Evolutionary conservation across 1,139 yeast species (phyloP).

Genomic region (Geotrichum carabidarum): DNA sequence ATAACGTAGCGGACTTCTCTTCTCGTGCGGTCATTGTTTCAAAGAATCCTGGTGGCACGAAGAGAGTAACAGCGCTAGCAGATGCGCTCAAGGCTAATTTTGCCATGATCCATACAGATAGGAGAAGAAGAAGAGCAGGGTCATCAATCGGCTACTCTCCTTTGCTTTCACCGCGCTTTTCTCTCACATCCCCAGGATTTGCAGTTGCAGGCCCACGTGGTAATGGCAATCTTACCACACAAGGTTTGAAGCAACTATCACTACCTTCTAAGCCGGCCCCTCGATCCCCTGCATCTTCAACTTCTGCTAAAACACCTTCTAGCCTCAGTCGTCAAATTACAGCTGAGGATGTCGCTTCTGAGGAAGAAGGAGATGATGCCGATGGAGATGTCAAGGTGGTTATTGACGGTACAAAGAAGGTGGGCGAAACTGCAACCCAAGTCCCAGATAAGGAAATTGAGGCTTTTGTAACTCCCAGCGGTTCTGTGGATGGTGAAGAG

Average conservation of each 20-base stretch:
- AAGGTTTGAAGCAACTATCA: neutral
- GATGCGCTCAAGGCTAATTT: slow-evolving; percentile 91
- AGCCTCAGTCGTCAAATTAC: slow-evolving; percentile 13
- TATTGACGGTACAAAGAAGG: slow-evolving; percentile 13
- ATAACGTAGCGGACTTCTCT: slow-evolving; percentile 75
- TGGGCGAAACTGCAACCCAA: neutral
- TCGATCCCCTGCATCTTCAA: neutral
- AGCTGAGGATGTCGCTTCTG: slow-evolving; percentile 22
- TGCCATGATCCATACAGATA: slow-evolving; percentile 98
- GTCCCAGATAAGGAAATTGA: slow-evolving; percentile 41
- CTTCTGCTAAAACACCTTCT: slow-evolving; percentile 11
- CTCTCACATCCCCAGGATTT: neutral
- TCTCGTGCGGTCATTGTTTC: slow-evolving; percentile 86
- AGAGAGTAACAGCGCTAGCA: slow-evolving; percentile 94
- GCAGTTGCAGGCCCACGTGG: neutral
- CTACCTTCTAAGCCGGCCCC: neutral
- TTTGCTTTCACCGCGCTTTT: neutral
- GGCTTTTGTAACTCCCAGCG: slow-evolving; percentile 6
- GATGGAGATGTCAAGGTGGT: slow-evolving; percentile 49
- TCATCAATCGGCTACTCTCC: neutral
- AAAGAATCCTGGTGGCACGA: slow-evolving; percentile 97
- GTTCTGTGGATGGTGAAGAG: slow-evolving; percentile 49
- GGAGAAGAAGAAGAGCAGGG: slow-evolving; percentile 69
- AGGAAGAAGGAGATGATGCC: slow-evolving; percentile 32
- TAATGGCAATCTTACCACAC: neutral